Percentiles rank a stretch among this genome's conserved stretches.
phyloP scores from a whole-genome alignment of 208 protist genomes.

The Porcisia hertigi region DNA sequence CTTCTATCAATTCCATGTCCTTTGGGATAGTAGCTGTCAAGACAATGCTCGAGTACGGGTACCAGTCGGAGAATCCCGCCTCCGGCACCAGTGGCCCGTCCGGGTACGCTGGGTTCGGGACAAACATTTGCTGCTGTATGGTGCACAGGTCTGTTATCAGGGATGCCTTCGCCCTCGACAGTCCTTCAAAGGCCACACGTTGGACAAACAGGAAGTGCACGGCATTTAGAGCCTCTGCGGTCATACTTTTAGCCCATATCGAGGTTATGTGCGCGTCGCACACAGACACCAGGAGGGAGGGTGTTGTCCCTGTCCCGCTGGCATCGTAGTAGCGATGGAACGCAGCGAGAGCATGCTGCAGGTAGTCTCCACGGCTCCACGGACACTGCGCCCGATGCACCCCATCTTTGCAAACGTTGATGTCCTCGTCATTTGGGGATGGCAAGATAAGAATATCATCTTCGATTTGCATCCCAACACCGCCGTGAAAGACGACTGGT shows the following conservation, averaged over 20 bases:
- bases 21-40: conserved; percentile 56
- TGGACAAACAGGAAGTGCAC: conserved; percentile 46
- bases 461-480: conserved; percentile 56
- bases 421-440: not conserved
- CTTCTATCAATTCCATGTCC: conserved; percentile 32
- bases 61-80: conserved; percentile 24
- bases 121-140: conserved; percentile 6
- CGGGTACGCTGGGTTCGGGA: conserved; percentile 13
- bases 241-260: not conserved
- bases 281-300: not conserved
- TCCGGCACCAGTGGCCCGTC: conserved; percentile 4
- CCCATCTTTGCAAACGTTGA: not conserved
- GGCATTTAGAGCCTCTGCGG: conserved; percentile 12
- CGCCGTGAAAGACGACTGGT: conserved; percentile 24
- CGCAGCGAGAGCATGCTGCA: conserved; percentile 32
- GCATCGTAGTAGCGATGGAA: conserved; percentile 20
- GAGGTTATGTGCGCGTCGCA: conserved; percentile 3
- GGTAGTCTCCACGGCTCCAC: conserved; percentile 23
- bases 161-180: conserved; percentile 12
- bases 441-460: conserved; percentile 65
- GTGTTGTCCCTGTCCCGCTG: not conserved
- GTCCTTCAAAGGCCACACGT: conserved; percentile 37
- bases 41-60: conserved; percentile 53
- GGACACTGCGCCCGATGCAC: not conserved
- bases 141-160: conserved; percentile 15